phyloP scores from a whole-genome alignment of 2,329 filamentous ascomycete species.

The Fusarium albidum region DNA sequence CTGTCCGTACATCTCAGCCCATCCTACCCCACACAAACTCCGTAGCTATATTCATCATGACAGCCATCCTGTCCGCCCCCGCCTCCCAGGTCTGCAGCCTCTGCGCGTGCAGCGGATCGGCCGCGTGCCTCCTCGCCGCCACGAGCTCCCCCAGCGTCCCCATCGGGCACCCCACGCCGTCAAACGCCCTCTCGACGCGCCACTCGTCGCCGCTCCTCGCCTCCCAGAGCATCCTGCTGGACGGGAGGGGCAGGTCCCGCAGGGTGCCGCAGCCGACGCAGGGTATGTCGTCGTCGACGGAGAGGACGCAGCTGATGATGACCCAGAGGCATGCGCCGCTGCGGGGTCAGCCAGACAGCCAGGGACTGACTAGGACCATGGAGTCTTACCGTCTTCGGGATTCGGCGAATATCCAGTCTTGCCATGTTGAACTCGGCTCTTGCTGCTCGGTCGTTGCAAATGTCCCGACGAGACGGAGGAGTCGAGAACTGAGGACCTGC shows the following conservation, averaged over 20 bases:
- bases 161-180: conserved; percentile 20
- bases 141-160: conserved; percentile 33
- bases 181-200: conserved; percentile 33
- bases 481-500: conserved; percentile 23
- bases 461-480: conserved; percentile 5
- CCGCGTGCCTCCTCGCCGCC: not conserved
- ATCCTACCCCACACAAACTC: conserved; percentile 28
- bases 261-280: conserved; percentile 11
- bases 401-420: conserved; percentile 44
- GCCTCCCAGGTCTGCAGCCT: conserved; percentile 38
- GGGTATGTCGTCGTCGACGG: conserved; percentile 17
- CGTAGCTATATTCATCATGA: conserved; percentile 35
- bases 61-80: conserved; percentile 36
- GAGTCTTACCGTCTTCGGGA: conserved; percentile 37
- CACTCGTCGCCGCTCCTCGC: conserved; percentile 37
- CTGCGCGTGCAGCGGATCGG: conserved; percentile 3
- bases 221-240: conserved; percentile 37
- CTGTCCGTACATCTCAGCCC: too few relatives aligned
- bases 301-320: conserved; percentile 33
- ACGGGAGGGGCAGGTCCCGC: conserved; percentile 23
- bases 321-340: conserved; percentile 39
- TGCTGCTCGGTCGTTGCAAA: conserved; percentile 27
- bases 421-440: conserved; percentile 35
- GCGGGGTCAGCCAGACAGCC: not conserved
- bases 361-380: not conserved